Conservation (phyloP, 345 rosid species). For the Populus deltoides region DNA sequence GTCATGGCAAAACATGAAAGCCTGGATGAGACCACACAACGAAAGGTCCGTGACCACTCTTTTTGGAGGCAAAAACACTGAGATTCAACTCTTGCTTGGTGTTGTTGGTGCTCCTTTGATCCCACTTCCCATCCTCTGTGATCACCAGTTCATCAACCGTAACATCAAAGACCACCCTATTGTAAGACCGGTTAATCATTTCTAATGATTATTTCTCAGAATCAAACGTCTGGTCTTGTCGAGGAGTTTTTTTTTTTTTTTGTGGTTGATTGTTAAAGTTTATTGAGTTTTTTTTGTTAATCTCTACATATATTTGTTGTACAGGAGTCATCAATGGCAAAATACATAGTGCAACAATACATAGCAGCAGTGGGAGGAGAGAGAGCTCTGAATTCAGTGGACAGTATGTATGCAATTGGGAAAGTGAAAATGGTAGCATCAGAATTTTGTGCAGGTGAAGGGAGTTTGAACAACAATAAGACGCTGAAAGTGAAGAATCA, state of each 20-base stretch:
- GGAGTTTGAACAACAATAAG: constrained; percentile 41
- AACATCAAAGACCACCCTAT: constrained; percentile 59
- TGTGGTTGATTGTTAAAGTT: not conserved
- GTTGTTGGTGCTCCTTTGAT: constrained; percentile 92
- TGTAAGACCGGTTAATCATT: constrained; percentile 33
- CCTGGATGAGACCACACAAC: constrained; percentile 58
- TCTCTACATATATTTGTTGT: not conserved
- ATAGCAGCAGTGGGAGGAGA: constrained; percentile 91
- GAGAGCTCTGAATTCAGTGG: constrained; percentile 46
- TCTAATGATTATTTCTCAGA: not conserved
- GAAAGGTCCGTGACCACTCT: constrained; percentile 33
- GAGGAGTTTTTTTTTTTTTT: not conserved
- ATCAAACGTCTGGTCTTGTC: not conserved
- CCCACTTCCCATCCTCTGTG: constrained; percentile 60
- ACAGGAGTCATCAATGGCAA: constrained; percentile 88
- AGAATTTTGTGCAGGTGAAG: constrained; percentile 70
- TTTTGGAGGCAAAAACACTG: constrained; percentile 59
- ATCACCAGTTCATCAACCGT: constrained; percentile 31
- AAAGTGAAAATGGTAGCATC: constrained; percentile 90
- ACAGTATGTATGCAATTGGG: constrained; percentile 92
- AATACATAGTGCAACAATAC: constrained; percentile 88
- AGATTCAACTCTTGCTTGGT: constrained; percentile 92
- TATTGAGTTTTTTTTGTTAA: not conserved
- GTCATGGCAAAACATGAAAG: constrained; percentile 78
- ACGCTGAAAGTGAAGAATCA: constrained; percentile 43